These are phyloP conservation scores for Arthrobotrys iridis DNA, from an alignment of 2,329 filamentous ascomycete species.

Conservation along the genomic window DNA sequence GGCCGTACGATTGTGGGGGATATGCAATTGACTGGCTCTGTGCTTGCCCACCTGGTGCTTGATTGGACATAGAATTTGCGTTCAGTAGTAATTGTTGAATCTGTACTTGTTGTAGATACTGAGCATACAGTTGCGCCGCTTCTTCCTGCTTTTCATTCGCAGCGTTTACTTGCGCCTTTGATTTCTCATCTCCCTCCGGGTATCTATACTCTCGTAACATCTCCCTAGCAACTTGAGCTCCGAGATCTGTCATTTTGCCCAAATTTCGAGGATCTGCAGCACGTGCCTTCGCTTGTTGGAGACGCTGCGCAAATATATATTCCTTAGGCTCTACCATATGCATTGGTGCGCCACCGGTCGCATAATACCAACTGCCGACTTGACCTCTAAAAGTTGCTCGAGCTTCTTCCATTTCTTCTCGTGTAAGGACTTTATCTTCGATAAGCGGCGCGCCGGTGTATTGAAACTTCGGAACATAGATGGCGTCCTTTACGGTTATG, in stretches of 20 bases:
- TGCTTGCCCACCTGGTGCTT: neutral
- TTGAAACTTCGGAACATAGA: neutral
- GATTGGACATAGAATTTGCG: neutral
- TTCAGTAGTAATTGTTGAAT: neutral
- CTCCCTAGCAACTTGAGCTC: neutral
- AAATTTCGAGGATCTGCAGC: neutral
- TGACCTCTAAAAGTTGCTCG: neutral
- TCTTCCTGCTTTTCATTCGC: neutral
- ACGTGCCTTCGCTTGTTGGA: neutral
- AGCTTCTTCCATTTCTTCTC: neutral
- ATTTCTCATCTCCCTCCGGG: neutral
- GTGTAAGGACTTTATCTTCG: neutral
- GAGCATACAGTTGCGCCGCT: neutral
- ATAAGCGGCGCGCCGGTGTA: neutral
- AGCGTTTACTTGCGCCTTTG: neutral
- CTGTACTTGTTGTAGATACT: neutral
- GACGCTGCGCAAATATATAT: neutral
- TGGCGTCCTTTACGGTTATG: slow-evolving; percentile 13
- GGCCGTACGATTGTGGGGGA: neutral
- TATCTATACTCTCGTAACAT: neutral
- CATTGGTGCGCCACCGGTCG: neutral
- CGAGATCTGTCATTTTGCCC: neutral
- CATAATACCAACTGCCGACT: neutral
- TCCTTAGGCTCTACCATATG: neutral
- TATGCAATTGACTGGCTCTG: neutral